Percentiles rank a stretch among this genome's conserved stretches.
Conservation (phyloP, 106 monocot genomes). For the Platanthera zijinensis region DNA sequence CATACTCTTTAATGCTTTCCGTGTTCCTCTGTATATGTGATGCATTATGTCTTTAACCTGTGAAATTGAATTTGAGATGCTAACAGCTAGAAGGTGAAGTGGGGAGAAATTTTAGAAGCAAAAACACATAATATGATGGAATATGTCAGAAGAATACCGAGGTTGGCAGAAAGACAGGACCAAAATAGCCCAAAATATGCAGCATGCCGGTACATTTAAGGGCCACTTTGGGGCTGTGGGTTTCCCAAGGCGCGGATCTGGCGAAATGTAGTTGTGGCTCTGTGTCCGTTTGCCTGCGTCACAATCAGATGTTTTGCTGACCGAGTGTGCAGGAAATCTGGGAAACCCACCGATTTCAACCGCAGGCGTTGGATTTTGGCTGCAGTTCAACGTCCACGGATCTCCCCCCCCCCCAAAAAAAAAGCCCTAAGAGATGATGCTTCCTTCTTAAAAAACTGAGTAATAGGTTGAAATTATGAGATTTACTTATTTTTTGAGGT, state of each 20-base stretch:
- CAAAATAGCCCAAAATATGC: background rate
- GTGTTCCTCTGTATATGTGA: slow-evolving; percentile 69
- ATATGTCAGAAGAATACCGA: background rate
- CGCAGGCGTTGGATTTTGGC: no score
- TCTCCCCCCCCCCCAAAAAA: no score
- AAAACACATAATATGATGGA: background rate
- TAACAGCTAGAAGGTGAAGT: background rate
- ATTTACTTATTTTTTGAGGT: background rate
- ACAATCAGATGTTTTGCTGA: no score
- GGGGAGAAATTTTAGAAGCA: background rate
- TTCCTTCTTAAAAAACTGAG: no score
- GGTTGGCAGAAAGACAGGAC: background rate
- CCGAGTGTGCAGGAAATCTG: no score
- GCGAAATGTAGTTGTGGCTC: no score
- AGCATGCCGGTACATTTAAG: background rate
- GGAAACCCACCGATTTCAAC: no score
- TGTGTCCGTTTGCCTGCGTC: no score
- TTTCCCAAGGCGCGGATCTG: no score
- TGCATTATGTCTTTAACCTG: slow-evolving; percentile 97
- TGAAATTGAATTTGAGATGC: slow-evolving; percentile 3
- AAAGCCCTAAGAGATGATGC: no score
- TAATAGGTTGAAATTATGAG: no score
- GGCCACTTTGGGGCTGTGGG: background rate
- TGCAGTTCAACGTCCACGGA: background rate
- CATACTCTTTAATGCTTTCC: slow-evolving; percentile 65